Evolutionary conservation across 1,139 yeast genomes (phyloP).

Genomic region (Taphrina pruni): DNA sequence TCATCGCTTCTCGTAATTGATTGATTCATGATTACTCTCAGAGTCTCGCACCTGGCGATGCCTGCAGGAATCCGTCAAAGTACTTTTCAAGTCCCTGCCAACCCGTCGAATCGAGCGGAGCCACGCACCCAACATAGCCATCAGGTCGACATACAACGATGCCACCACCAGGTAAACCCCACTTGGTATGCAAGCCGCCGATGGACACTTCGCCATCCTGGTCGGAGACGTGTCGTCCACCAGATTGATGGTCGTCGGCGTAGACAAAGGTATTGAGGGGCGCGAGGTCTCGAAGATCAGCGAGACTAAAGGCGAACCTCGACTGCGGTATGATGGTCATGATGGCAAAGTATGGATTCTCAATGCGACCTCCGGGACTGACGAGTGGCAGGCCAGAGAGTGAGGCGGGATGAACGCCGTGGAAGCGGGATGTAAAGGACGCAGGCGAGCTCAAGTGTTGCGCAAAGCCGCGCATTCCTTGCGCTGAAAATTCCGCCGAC

Average conservation of each 20-base stretch:
- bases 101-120: conserved; percentile 44
- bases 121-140: conserved; percentile 52
- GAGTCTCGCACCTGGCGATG: neutral
- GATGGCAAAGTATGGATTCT: conserved; percentile 20
- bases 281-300: neutral
- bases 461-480: neutral
- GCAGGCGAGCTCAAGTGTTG: conserved; percentile 1
- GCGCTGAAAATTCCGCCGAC: neutral
- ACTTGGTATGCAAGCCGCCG: conserved; percentile 13
- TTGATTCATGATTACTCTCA: neutral
- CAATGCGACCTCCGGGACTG: conserved; percentile 7
- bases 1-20: neutral
- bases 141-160: conserved; percentile 53
- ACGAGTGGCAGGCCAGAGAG: conserved; percentile 7
- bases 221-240: conserved; percentile 10
- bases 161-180: conserved; percentile 47
- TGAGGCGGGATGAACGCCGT: neutral
- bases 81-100: conserved; percentile 24
- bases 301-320: conserved; percentile 12
- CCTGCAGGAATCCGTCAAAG: conserved; percentile 30
- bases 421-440: conserved; percentile 10
- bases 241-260: conserved; percentile 19
- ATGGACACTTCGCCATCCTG: conserved; percentile 16
- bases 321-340: conserved; percentile 11
- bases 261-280: conserved; percentile 22